Evolutionary conservation across 345 rosid genomes (phyloP), one percentile per base, ranked within the genome.

Genomic region (Reutealis trisperma): DNA sequence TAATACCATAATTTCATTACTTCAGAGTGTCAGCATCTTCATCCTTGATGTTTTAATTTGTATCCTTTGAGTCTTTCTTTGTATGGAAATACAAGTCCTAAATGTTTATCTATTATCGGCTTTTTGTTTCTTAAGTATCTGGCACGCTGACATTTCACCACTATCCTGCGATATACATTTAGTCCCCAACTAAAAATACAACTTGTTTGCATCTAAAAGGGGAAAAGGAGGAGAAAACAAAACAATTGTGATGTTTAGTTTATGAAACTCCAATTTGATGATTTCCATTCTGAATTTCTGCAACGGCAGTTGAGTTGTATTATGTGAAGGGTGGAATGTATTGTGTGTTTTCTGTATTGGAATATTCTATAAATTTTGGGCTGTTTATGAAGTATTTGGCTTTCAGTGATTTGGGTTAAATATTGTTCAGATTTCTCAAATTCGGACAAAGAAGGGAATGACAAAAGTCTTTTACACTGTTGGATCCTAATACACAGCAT

Each of bases 401-500:
- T 44, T 64, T 6, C 60, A 19, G 44, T 55, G 54, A 27, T 45
- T 14, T 59, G 55, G 61, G 8, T 57, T 68, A 30, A 15, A 34
- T 73, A 21, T 75, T 73, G 24, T 76, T 74, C 86, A 90, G 97
- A 82, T 90, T 78, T 80, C 90, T 75, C 93, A 90, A 71, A 84
- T 92, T 37, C 90, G 93, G 69, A 77, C 83, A 42, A 92, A 91
- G 88, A 94, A 89, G 86, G 96, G 96, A 67, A 25, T 72, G 76
- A 88, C 91, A 19, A 94, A 92, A 85, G 92, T 94, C 66, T 90
- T 68, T 73, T 92, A 94, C 79, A 83, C 82, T 0, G 84, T 90
- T 75, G 83, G 83, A 72, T 66, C 67, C 25, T 79, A 49, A 74
- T 8, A 22, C 32, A 63, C 32, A 18, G 18, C 21, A 52, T 42